Evolutionary conservation across 257 asterid genomes (phyloP).

Genomic region (Primulina eburnea): DNA sequence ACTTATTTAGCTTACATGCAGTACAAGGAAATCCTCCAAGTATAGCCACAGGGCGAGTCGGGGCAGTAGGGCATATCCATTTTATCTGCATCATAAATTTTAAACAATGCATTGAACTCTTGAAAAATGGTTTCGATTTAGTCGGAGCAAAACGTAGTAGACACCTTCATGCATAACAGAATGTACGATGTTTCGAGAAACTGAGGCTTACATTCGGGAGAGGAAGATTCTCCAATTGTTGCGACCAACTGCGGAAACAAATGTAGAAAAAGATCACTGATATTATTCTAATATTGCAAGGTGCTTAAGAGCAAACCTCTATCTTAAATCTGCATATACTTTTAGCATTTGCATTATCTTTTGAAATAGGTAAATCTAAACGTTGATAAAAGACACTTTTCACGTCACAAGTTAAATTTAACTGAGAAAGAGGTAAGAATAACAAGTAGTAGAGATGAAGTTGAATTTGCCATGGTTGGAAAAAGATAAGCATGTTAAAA

Average conservation of each 20-base stretch:
- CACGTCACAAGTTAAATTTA: too few relatives aligned
- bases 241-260: conserved; percentile 77
- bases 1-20: conserved; percentile 64
- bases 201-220: conserved; percentile 73
- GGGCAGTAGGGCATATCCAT: conserved; percentile 99
- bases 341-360: not conserved
- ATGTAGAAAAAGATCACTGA: conserved; percentile 21
- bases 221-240: conserved; percentile 84
- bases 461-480: not conserved
- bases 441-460: not conserved
- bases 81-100: conserved; percentile 60
- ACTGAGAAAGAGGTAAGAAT: not conserved
- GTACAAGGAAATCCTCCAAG: conserved; percentile 96
- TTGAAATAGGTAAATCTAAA: not conserved
- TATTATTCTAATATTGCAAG: not conserved
- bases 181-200: not conserved
- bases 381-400: not conserved
- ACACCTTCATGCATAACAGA: not conserved
- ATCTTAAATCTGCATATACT: not conserved
- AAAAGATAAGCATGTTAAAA: not conserved
- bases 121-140: not conserved
- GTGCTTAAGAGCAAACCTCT: not conserved
- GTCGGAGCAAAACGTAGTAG: not conserved
- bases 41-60: conserved; percentile 86
- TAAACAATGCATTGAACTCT: conserved; percentile 4